Conservation (phyloP, 805 yeast genomes). For the Citeromyces matritensis region DNA sequence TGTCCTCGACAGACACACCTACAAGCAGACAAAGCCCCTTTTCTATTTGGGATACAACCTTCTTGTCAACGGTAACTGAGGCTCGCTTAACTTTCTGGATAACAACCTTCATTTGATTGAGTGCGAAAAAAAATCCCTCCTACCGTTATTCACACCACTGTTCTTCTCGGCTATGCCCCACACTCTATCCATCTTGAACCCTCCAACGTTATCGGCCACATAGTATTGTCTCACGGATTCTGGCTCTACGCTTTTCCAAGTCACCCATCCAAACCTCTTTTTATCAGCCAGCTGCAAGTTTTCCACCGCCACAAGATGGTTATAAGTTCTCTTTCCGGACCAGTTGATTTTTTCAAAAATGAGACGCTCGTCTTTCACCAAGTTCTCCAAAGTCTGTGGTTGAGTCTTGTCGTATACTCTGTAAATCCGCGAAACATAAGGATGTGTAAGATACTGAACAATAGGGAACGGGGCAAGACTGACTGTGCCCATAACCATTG, state of each 20-base stretch:
- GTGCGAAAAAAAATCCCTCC: too few species aligned
- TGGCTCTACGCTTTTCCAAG: constrained; percentile 25
- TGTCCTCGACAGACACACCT: constrained; percentile 72
- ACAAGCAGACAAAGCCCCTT: constrained; percentile 71
- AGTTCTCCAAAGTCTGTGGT: constrained; percentile 50
- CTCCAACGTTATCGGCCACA: constrained; percentile 64
- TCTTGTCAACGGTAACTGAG: constrained; percentile 69
- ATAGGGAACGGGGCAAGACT: constrained; percentile 43
- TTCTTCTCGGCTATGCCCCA: constrained; percentile 73
- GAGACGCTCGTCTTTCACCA: constrained; percentile 46
- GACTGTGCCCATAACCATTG: constrained; percentile 22
- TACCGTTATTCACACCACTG: constrained; percentile 53
- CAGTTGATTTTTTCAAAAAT: constrained; percentile 52
- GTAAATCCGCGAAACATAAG: constrained; percentile 60
- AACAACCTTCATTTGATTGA: constrained; percentile 59
- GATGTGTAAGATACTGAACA: constrained; percentile 35
- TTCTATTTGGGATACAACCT: constrained; percentile 58
- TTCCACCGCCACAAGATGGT: constrained; percentile 38
- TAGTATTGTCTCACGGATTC: constrained; percentile 27
- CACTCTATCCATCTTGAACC: constrained; percentile 68
- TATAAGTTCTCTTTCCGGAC: constrained; percentile 53
- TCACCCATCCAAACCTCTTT: constrained; percentile 28
- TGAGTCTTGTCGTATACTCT: constrained; percentile 48
- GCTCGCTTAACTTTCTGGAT: constrained; percentile 84
- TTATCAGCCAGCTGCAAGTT: constrained; percentile 21